These are phyloP conservation scores for Geoglossum cookeanum DNA, from an alignment of 2,329 filamentous ascomycete species.

Conservation along the genomic window DNA sequence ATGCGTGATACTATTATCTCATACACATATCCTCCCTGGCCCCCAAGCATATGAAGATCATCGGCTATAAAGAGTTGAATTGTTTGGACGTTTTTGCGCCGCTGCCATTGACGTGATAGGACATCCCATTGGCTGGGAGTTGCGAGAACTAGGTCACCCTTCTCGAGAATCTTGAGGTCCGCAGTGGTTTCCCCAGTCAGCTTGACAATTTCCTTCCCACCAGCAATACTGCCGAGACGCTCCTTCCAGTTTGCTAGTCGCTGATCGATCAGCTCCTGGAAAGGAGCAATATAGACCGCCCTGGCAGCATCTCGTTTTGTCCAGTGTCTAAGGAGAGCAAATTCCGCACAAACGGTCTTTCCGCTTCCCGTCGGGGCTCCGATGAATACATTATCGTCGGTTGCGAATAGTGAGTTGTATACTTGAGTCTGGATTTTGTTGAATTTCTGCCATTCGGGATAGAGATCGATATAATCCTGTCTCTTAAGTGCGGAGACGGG, in stretches of 20 bases:
- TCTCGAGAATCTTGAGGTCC: slow-evolving; percentile 74
- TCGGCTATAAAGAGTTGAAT: slow-evolving; percentile 88
- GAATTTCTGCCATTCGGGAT: slow-evolving; percentile 70
- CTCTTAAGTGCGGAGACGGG: slow-evolving; percentile 77
- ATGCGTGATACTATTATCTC: slow-evolving; percentile 95
- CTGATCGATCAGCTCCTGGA: slow-evolving; percentile 78
- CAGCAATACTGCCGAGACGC: slow-evolving; percentile 49
- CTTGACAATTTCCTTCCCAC: slow-evolving; percentile 81
- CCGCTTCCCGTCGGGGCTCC: slow-evolving; percentile 87
- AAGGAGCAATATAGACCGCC: slow-evolving; percentile 85
- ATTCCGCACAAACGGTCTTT: slow-evolving; percentile 93
- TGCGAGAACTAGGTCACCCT: slow-evolving; percentile 74
- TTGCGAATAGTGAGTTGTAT: slow-evolving; percentile 81
- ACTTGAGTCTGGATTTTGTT: slow-evolving; percentile 97
- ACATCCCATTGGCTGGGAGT: slow-evolving; percentile 95
- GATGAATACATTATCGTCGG: slow-evolving; percentile 84
- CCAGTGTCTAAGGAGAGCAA: slow-evolving; percentile 82
- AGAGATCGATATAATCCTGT: slow-evolving; percentile 63
- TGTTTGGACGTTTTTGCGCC: slow-evolving; percentile 83
- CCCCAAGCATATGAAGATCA: slow-evolving; percentile 83
- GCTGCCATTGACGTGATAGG: slow-evolving; percentile 86
- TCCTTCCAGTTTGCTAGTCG: slow-evolving; percentile 71
- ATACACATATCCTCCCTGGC: slow-evolving; percentile 71
- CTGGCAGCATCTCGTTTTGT: slow-evolving; percentile 49
- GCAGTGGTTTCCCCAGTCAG: slow-evolving; percentile 82